Percentiles rank a stretch among this genome's conserved stretches.
Evolutionary conservation across 148 eudicot species (phyloP).

Genomic region (Rheum nobile): DNA sequence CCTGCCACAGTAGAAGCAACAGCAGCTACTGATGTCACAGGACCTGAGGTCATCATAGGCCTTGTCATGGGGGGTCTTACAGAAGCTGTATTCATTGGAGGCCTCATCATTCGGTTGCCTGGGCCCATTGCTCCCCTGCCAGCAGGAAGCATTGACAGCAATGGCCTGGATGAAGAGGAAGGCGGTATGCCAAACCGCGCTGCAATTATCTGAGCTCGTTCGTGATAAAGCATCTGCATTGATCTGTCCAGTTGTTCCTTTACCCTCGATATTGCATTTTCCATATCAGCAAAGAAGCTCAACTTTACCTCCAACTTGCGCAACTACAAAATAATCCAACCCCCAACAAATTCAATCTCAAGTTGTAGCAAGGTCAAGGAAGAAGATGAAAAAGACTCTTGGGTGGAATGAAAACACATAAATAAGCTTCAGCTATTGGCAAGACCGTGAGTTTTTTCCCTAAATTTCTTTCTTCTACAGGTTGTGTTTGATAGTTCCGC

Average conservation of each 20-base stretch:
- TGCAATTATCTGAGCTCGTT: conserved; percentile 83
- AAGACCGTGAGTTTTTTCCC: background rate
- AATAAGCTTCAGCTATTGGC: background rate
- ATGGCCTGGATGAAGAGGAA: conserved; percentile 41
- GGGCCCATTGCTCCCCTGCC: conserved; percentile 7
- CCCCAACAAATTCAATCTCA: background rate
- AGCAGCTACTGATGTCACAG: conserved; percentile 23
- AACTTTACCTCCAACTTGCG: conserved; percentile 80
- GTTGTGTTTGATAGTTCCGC: background rate
- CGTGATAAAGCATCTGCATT: conserved; percentile 71
- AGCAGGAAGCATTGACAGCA: conserved; percentile 37
- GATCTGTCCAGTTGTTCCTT: conserved; percentile 77
- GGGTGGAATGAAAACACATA: background rate
- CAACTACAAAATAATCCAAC: conserved; percentile 34
- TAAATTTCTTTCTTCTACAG: background rate
- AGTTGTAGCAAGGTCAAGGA: background rate
- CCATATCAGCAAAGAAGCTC: conserved; percentile 81
- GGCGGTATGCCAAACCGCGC: conserved; percentile 60
- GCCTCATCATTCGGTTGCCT: conserved; percentile 21
- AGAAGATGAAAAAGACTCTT: background rate
- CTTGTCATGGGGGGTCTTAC: conserved; percentile 64
- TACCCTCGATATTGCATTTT: conserved; percentile 48
- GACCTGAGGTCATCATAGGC: conserved; percentile 40
- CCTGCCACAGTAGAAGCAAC: conserved; percentile 28
- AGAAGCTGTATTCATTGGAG: conserved; percentile 42